phyloP scores from a whole-genome alignment of 768 basidiomycete species.

The Trametopsis cervina region DNA sequence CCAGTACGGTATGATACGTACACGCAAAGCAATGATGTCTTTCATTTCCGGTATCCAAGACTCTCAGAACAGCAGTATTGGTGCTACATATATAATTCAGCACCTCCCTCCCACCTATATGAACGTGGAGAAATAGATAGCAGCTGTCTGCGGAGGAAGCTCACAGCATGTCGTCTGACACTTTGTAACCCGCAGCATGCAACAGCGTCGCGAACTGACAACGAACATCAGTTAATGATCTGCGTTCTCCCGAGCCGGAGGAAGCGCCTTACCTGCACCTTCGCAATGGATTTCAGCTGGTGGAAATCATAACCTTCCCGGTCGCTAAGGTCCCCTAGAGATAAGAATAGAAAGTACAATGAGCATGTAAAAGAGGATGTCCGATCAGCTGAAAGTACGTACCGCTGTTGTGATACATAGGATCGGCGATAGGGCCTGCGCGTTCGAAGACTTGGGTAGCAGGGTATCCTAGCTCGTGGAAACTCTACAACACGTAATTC shows the following conservation, averaged over 20 bases:
- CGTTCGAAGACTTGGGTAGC: slow-evolving; percentile 87
- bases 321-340: slow-evolving; percentile 65
- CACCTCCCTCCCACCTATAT: too few species aligned
- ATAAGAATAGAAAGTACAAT: background rate
- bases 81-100: too few species aligned
- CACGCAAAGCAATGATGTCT: too few species aligned
- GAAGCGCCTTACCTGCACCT: slow-evolving; percentile 60
- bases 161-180: slow-evolving; percentile 12
- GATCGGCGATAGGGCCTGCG: slow-evolving; percentile 78
- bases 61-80: too few species aligned
- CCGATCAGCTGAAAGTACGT: slow-evolving; percentile 13
- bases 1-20: too few species aligned
- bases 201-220: slow-evolving; percentile 60
- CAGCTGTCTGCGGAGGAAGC: background rate
- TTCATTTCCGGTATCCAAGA: too few species aligned
- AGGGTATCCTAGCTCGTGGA: slow-evolving; percentile 78
- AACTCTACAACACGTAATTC: slow-evolving; percentile 40
- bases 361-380: background rate
- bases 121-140: too few species aligned
- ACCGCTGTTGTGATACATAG: slow-evolving; percentile 87
- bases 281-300: slow-evolving; percentile 78
- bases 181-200: slow-evolving; percentile 59
- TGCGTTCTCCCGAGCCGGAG: background rate
- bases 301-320: slow-evolving; percentile 77
- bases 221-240: background rate